Conservation (phyloP, 768 basidiomycete species). For the Nidularia pulvinata region DNA sequence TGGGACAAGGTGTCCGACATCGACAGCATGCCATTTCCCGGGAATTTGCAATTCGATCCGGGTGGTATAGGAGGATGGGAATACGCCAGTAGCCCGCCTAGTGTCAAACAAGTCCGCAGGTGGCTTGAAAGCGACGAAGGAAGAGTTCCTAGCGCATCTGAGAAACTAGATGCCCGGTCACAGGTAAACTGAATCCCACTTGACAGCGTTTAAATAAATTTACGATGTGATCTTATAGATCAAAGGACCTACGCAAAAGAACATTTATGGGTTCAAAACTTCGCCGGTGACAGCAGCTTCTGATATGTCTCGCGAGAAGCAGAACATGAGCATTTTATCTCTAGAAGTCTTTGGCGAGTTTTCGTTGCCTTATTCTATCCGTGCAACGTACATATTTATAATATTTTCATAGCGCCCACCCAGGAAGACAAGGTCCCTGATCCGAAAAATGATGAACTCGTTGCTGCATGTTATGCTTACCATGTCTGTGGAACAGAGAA, state of each 20-base stretch:
- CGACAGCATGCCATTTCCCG: neutral
- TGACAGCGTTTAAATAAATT: no score
- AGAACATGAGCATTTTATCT: constrained; percentile 78
- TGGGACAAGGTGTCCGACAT: constrained; percentile 37
- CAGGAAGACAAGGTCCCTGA: constrained; percentile 60
- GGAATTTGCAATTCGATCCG: constrained; percentile 12
- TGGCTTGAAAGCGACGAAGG: constrained; percentile 45
- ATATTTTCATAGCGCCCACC: constrained; percentile 51
- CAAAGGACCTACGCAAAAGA: constrained; percentile 75
- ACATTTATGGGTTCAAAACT: constrained; percentile 66
- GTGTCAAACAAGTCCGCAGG: constrained; percentile 44
- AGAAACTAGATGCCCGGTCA: no score
- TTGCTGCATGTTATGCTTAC: constrained; percentile 73
- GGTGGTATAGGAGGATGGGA: constrained; percentile 71
- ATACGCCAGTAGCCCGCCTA: constrained; percentile 72
- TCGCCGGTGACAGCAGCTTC: constrained; percentile 33
- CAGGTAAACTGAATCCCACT: no score
- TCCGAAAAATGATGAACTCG: constrained; percentile 63
- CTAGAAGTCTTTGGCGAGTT: constrained; percentile 84
- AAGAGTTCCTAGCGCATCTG: neutral
- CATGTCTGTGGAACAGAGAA: constrained; percentile 45
- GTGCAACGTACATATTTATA: neutral
- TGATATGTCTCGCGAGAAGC: constrained; percentile 46
- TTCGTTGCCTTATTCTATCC: neutral
- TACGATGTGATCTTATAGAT: constrained; percentile 30